phyloP scores from a whole-genome alignment of 208 protist species.

The Acanthamoeba lenticulata region DNA sequence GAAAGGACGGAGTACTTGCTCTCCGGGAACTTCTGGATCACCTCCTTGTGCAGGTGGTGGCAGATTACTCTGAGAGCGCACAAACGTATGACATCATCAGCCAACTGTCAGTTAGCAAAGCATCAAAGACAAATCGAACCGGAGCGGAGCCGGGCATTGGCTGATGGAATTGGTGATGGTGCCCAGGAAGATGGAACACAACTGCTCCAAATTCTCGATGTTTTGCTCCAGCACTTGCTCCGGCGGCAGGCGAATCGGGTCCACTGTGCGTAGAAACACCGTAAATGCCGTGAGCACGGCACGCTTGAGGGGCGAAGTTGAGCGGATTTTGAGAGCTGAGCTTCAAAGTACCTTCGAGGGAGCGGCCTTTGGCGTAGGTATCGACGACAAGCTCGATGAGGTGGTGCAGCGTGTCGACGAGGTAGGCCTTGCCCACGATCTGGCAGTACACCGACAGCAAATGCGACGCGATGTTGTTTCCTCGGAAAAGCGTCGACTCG shows the following conservation, averaged over 20 bases:
- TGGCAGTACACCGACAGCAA: slow-evolving; percentile 32
- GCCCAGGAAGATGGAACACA: slow-evolving; percentile 8
- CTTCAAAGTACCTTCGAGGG: background rate
- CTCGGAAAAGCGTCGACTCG: slow-evolving; percentile 20
- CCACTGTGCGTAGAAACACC: too few species aligned
- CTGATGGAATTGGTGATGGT: background rate
- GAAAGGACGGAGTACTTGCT: background rate
- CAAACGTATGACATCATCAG: background rate
- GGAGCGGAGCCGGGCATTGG: background rate
- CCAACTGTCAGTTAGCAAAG: too few species aligned
- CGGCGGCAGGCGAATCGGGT: background rate
- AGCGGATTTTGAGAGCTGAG: background rate
- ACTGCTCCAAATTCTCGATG: background rate
- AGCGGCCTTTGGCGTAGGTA: background rate
- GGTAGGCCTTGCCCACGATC: slow-evolving; percentile 16
- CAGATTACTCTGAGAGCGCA: background rate
- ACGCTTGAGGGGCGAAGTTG: too few species aligned
- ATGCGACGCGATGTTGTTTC: slow-evolving; percentile 19
- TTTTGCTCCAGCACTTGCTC: background rate
- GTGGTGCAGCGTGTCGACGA: background rate
- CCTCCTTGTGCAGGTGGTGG: slow-evolving; percentile 25
- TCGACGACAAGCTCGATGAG: slow-evolving; percentile 1
- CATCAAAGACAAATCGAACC: too few species aligned
- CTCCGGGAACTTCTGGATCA: slow-evolving; percentile 29
- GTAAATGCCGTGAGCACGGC: too few species aligned